phyloP scores from a whole-genome alignment of 2,329 filamentous ascomycete genomes.

The Pseudogymnoascus sp. region DNA sequence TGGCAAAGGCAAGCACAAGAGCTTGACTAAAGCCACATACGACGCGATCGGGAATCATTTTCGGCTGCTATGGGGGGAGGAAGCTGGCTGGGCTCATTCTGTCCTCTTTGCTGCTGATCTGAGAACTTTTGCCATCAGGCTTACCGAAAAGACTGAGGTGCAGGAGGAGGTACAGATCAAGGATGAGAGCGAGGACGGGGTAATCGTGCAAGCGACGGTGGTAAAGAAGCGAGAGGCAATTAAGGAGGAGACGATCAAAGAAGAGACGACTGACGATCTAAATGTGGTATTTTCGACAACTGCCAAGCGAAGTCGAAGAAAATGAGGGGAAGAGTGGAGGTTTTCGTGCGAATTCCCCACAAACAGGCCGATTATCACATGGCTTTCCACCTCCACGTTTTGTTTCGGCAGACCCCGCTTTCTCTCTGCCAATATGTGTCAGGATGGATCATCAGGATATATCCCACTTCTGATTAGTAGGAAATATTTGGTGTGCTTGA shows the following conservation, averaged over 20 bases:
- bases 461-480: neutral
- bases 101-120: slow-evolving; percentile 94
- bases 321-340: neutral
- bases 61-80: slow-evolving; percentile 78
- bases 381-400: neutral
- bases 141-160: slow-evolving; percentile 39
- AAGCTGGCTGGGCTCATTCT: slow-evolving; percentile 96
- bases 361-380: neutral
- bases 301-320: neutral
- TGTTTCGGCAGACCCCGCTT: slow-evolving; percentile 6
- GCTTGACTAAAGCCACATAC: slow-evolving; percentile 81
- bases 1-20: slow-evolving; percentile 72
- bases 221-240: slow-evolving; percentile 16
- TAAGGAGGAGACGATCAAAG: slow-evolving; percentile 6
- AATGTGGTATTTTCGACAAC: slow-evolving; percentile 1
- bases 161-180: slow-evolving; percentile 35
- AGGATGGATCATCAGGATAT: neutral
- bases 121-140: slow-evolving; percentile 67
- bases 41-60: slow-evolving; percentile 88
- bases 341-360: neutral
- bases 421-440: neutral
- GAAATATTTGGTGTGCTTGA: neutral
- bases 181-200: slow-evolving; percentile 19
- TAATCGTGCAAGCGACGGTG: neutral
- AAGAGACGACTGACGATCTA: slow-evolving; percentile 5